Conservation (phyloP, 1,284 basidiomycete species). For the Inonotus obliquus region DNA sequence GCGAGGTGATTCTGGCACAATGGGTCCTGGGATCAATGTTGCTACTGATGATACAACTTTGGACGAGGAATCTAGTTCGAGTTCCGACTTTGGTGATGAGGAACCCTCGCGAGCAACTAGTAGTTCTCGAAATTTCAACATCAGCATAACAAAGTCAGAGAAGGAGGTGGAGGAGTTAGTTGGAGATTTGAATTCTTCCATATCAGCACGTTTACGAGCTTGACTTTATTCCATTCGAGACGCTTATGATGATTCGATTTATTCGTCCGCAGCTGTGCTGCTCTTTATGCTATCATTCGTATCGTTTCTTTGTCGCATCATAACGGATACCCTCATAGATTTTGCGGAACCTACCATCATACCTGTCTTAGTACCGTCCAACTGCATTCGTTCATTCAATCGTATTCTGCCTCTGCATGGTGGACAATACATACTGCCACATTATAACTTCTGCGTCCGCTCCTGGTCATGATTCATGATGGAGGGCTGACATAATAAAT, state of each 20-base stretch:
- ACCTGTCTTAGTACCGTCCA: background rate
- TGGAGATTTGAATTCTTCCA: slow-evolving; percentile 13
- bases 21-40: slow-evolving; percentile 19
- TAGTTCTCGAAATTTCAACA: slow-evolving; percentile 25
- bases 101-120: slow-evolving; percentile 23
- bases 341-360: background rate
- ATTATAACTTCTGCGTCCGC: too few relatives aligned
- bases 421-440: background rate
- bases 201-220: background rate
- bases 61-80: slow-evolving; percentile 19
- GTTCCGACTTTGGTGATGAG: slow-evolving; percentile 23
- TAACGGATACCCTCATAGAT: background rate
- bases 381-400: background rate
- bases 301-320: background rate
- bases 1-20: slow-evolving; percentile 32
- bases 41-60: slow-evolving; percentile 21
- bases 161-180: slow-evolving; percentile 39
- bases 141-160: slow-evolving; percentile 26
- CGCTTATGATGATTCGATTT: background rate
- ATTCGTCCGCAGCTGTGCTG: background rate
- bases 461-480: too few relatives aligned
- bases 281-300: background rate
- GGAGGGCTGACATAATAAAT: too few relatives aligned
- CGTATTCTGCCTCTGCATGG: background rate
- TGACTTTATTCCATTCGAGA: background rate